A percentile compares a stretch with the other conserved stretches of the same genome.
Evolutionary conservation across 345 rosid genomes (phyloP).

Genomic region (Syzygium grande): DNA sequence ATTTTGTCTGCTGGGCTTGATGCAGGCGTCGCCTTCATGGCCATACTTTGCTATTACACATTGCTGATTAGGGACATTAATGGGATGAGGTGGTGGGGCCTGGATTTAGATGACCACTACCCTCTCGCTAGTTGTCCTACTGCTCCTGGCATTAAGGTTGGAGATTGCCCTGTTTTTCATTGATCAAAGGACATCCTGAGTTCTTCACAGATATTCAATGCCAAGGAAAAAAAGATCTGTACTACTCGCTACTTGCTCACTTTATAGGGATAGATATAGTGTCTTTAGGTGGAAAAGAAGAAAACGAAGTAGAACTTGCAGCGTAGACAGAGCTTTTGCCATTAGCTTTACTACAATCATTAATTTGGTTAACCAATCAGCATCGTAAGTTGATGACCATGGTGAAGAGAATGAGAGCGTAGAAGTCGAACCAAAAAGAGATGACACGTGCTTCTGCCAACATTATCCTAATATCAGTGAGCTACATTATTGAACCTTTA

Average conservation of each 20-base stretch:
- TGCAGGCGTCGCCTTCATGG: conserved; percentile 43
- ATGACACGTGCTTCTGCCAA: not conserved
- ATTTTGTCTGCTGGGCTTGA: conserved; percentile 36
- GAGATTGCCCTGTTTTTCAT: conserved; percentile 26
- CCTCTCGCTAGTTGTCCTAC: conserved; percentile 33
- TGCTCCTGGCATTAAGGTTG: conserved; percentile 24
- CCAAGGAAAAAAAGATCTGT: not conserved
- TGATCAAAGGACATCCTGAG: not conserved
- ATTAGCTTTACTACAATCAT: not conserved
- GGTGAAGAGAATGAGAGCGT: not conserved
- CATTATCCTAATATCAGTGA: not conserved
- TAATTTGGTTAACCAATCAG: not conserved
- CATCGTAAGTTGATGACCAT: not conserved
- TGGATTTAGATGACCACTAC: conserved; percentile 30
- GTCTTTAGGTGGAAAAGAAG: not conserved
- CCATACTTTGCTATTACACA: conserved; percentile 19
- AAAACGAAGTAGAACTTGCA: not conserved
- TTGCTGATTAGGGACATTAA: conserved; percentile 18
- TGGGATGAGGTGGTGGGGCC: conserved; percentile 45
- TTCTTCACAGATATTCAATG: not conserved
- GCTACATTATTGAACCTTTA: not conserved
- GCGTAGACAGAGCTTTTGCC: not conserved
- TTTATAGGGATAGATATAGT: not conserved
- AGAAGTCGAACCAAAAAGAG: not conserved
- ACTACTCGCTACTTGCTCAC: not conserved